Base-by-base conservation (phyloP, 441 rosid species). In the Euphorbia celastroides region DNA sequence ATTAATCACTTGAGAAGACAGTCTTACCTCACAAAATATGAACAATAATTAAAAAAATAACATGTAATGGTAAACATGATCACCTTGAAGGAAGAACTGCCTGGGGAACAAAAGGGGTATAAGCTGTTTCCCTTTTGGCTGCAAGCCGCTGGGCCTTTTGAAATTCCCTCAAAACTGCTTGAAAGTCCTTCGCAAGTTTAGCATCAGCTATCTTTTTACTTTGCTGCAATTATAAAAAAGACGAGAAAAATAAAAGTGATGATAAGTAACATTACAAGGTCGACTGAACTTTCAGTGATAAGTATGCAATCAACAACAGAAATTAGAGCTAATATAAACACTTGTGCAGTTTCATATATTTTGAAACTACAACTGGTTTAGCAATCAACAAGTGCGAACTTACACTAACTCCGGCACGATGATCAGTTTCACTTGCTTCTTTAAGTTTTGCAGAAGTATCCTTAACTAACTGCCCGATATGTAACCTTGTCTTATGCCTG, bases 131-230 rank as follows among this genome's bases (percentile, higher is more conserved):
- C 66, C 96, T 78, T 82, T 93, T 93, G 56, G 97, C 97, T 8
- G 96, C 89, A 3, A 88, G 88, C 77, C 90, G 84, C 51, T 93
- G 95, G 71, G 97, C 97, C 80, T 93, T 92, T 82, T 92, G 98
- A 79, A 89, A 92, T 82, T 92, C 98, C 75, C 78, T 90, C 65
- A 93, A 72, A 62, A 93, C 98, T 20, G 89, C 88, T 82, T 93
- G 91, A 81, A 90, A 90, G 75, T 93, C 98, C 72, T 89, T 93
- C 32, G 95, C 98, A 66, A 93, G 96, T 83, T 93, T 93, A 60
- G 96, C 96, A 79, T 93, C 95, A 28, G 93, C 84, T 48, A 93
- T 82, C 86, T 93, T 93, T 84, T 93, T 90, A 80, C 83, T 84
- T 68, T 86, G 83, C 98, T 93, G 82, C 70, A 81, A 60, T 67